phyloP scores from a whole-genome alignment of 2,329 filamentous ascomycete species.

The Gliomastix tumulicola region DNA sequence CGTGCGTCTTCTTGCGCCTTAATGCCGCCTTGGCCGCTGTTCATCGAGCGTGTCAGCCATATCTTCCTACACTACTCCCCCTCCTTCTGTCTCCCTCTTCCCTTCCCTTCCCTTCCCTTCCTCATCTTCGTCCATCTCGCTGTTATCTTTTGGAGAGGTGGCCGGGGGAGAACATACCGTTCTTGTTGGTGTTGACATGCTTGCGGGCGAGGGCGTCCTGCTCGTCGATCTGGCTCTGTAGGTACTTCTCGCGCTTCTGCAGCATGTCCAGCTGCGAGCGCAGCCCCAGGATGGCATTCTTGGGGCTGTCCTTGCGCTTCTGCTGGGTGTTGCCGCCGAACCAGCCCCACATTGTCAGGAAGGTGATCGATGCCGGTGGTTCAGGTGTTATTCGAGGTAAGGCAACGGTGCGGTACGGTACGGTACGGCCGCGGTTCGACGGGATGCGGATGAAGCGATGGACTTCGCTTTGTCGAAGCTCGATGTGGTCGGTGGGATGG shows the following conservation, averaged over 20 bases:
- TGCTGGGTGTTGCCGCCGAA: constrained; percentile 78
- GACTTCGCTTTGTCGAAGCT: too few species aligned
- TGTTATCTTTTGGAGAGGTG: too few species aligned
- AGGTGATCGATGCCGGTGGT: too few species aligned
- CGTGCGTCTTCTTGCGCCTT: constrained; percentile 88
- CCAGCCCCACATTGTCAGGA: constrained; percentile 67
- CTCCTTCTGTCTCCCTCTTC: not conserved
- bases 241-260: constrained; percentile 88
- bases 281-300: constrained; percentile 89
- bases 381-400: too few species aligned
- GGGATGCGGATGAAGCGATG: too few species aligned
- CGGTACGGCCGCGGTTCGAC: too few species aligned
- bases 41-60: constrained; percentile 3
- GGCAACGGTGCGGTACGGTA: too few species aligned
- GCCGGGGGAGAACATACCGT: constrained; percentile 71
- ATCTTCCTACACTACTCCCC: not conserved
- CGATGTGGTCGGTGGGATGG: too few species aligned
- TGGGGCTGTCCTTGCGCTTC: constrained; percentile 88
- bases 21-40: constrained; percentile 85
- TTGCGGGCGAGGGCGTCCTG: constrained; percentile 86
- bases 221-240: constrained; percentile 88
- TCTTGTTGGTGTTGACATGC: constrained; percentile 81
- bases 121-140: too few species aligned
- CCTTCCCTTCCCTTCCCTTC: not conserved
- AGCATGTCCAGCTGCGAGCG: constrained; percentile 93